These are phyloP conservation scores for Salicornia ramosissima DNA, from an alignment of 148 eudicot genomes.

Conservation along the genomic window DNA sequence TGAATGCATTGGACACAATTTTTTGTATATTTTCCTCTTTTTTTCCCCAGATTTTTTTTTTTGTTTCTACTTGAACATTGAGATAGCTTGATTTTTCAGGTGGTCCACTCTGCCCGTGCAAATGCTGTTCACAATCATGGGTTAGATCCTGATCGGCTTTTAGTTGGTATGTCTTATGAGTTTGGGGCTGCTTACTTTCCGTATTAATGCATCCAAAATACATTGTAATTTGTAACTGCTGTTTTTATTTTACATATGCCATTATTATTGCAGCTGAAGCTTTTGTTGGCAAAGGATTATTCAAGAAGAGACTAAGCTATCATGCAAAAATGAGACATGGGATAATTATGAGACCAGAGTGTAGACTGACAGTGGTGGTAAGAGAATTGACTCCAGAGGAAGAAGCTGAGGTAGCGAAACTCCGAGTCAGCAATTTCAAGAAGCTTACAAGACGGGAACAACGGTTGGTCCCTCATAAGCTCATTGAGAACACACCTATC, in stretches of 20 bases:
- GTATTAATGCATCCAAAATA: neutral
- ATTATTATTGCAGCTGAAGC: constrained; percentile 70
- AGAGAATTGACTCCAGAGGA: constrained; percentile 80
- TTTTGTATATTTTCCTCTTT: too few species aligned
- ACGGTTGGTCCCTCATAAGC: constrained; percentile 72
- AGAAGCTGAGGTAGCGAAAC: constrained; percentile 74
- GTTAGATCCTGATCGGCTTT: constrained; percentile 72
- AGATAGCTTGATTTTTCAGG: constrained; percentile 43
- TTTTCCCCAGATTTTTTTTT: too few species aligned
- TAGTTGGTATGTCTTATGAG: constrained; percentile 58
- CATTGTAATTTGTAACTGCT: neutral
- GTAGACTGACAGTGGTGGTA: constrained; percentile 84
- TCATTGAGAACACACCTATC: constrained; percentile 77
- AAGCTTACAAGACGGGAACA: constrained; percentile 70
- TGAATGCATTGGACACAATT: too few species aligned
- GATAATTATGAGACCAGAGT: constrained; percentile 58
- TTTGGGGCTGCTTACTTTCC: neutral
- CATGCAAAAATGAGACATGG: constrained; percentile 75
- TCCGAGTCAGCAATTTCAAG: constrained; percentile 62
- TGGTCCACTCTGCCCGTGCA: constrained; percentile 94
- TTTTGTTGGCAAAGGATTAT: constrained; percentile 72
- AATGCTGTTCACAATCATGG: constrained; percentile 94
- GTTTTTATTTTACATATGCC: neutral
- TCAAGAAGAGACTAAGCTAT: constrained; percentile 47
- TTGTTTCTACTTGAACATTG: neutral